Evolutionary conservation across 345 rosid genomes (phyloP), one percentile per base, ranked within the genome.

Genomic region (Pelargonium nanum): DNA sequence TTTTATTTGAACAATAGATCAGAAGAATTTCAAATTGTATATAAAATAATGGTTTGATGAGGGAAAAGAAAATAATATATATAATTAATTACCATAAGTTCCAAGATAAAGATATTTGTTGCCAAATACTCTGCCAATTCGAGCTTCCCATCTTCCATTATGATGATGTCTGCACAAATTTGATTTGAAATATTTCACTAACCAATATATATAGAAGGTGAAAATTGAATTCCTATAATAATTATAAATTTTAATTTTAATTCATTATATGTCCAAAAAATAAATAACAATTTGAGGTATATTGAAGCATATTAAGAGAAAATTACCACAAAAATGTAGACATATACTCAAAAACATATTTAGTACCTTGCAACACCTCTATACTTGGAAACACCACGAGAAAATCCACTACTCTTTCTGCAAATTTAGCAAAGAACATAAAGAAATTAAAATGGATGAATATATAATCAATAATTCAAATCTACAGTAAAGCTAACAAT

Each of bases 401-500:
- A 89, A 62, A 93, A 93, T 55, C 99, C 97, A 72, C 90, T 93
- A 63, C 97, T 89, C 71, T 89, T 93, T 62, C 99, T 93, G 78
- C 16, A 65, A 40, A 40, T 6, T 40, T 40, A 40, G 48, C 15
- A 40, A 6, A 40, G n/a, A n/a, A n/a, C n/a, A 64, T 63, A 48
- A 69, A 40, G 0, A 0, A 2, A 24, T 3, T 9, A 2, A 26
- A 21, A 65, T 20, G 0, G 23, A 48, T 23, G 22, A 6, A 5
- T 24, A 20, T 3, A 19, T 2, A 3, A 1, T n/a, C 28, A n/a
- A 26, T 5, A 19, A n/a, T 17, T 1, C 50, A 26, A 17, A 12
- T 6, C 6, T 26, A 34, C 17, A 51, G n/a, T 23, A 2, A 66
- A 21, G 7, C 19, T 7, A 26, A 24, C 45, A 2, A 6, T 26